phyloP scores from a whole-genome alignment of 139 green algal species.

The Chlorella sp. region DNA sequence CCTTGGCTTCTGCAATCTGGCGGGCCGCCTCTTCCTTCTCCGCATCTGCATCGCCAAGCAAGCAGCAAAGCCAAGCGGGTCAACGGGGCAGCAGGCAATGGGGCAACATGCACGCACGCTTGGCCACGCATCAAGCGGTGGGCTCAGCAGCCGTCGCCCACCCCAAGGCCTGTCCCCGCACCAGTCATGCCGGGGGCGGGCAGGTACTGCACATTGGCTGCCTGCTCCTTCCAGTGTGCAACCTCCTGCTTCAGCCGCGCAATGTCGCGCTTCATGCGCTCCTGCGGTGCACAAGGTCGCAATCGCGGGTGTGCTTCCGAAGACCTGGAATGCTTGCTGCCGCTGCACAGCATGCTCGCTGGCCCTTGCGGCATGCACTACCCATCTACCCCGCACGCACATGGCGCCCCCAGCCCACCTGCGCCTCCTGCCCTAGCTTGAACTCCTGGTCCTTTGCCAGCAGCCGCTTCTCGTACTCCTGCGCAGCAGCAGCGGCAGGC shows the following conservation, averaged over 20 bases:
- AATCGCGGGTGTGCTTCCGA: no score
- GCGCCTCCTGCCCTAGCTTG: slow-evolving; percentile 48
- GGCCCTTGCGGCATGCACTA: no score
- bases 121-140: not conserved
- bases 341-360: no score
- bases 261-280: slow-evolving; percentile 39
- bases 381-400: no score
- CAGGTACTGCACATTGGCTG: slow-evolving; percentile 31
- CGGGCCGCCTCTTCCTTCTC: slow-evolving; percentile 23
- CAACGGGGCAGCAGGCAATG: no score
- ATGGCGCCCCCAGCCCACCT: no score
- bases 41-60: not conserved
- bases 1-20: not conserved
- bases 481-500: not conserved
- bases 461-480: slow-evolving; percentile 89
- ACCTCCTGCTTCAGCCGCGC: slow-evolving; percentile 46
- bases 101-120: not conserved
- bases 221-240: slow-evolving; percentile 33
- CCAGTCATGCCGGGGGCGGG: slow-evolving; percentile 9
- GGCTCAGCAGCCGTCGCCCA: not conserved
- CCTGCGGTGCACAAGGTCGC: slow-evolving; percentile 4
- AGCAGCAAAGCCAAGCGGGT: no score
- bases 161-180: not conserved
- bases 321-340: no score
- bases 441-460: slow-evolving; percentile 84